These are phyloP conservation scores for Saturnispora hagleri DNA, from an alignment of 805 yeast species.

Conservation along the genomic window DNA sequence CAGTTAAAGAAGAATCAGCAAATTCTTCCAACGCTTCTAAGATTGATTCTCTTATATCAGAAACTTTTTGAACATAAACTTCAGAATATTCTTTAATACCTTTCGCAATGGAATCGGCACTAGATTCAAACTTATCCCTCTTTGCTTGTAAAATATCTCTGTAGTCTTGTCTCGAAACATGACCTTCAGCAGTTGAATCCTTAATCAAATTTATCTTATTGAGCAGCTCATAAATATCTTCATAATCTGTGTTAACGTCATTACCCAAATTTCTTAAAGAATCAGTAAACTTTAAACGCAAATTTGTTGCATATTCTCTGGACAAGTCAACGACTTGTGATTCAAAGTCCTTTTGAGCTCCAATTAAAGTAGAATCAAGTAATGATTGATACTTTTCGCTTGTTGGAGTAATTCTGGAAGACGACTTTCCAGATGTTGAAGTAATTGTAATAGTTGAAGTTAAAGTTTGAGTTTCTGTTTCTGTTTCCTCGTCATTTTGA, in stretches of 20 bases:
- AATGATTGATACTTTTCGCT: conserved; percentile 23
- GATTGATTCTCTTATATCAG: conserved; percentile 32
- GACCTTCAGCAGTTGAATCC: conserved; percentile 13
- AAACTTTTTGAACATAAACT: conserved; percentile 26
- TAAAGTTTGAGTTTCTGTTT: background rate
- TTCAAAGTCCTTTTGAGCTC: conserved; percentile 32
- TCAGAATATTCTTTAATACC: conserved; percentile 25
- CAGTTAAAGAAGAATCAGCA: conserved; percentile 56
- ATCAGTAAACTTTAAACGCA: conserved; percentile 27
- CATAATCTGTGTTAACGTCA: conserved; percentile 20
- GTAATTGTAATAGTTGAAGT: conserved; percentile 1
- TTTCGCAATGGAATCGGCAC: conserved; percentile 27
- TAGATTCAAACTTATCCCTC: conserved; percentile 22
- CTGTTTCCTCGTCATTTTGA: background rate
- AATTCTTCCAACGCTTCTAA: conserved; percentile 67
- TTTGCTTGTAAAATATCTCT: conserved; percentile 34
- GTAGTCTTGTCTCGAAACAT: conserved; percentile 38
- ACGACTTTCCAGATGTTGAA: background rate
- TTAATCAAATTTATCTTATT: conserved; percentile 17
- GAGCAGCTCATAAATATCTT: conserved; percentile 21
- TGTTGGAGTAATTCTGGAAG: conserved; percentile 13
- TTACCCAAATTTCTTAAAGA: conserved; percentile 28
- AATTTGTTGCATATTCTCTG: conserved; percentile 17
- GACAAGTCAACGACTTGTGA: conserved; percentile 28
- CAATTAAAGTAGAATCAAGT: conserved; percentile 30